Base-by-base conservation (phyloP, 108 stramenopile species). In the Discostella pseudostelligera region DNA sequence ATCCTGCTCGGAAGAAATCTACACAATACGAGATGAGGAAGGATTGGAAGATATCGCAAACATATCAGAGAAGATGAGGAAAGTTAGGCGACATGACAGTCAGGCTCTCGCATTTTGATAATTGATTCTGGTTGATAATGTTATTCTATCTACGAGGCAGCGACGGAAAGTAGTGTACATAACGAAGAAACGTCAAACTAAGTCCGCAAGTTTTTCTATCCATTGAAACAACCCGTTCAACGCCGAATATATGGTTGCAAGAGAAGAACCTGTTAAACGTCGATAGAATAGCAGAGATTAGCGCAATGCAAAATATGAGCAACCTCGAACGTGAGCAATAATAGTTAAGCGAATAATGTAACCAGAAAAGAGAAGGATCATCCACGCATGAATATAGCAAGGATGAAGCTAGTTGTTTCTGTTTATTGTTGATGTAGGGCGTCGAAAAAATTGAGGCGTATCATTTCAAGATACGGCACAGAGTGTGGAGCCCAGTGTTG, bases 371-470 rank as follows among this genome's bases (percentile, higher is more conserved):
- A 20, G 14, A 64, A 51, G 35, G 1, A 47, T 21, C 51, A 54
- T 65, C 51, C 14, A 40, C 39, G 51, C 50, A 62, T 24, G 36
- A 47, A 14, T 6, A 17, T 19, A 50, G 46, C 50, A 65, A 19
- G 12, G 51, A 37, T 36, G 39, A 53, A 25, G 39, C 64, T 54
- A 39, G 64, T 32, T 37, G 51, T 51, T 48, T 32, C 20, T 26
- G 51, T 40, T 48, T 36, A 39, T 13, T 26, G n/a, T 65, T 65
- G 22, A 14, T 73, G 37, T 73, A 29, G 72, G 72, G 72, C 28
- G 37, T 51, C 63, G 56, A 48, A 73, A 73, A 73, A 73, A 73
- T 65, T 73, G 63, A 39, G 47, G 19, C 63, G 51, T 59, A 59
- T 62, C 70, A 73, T 59, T 56, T 37, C 35, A 32, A 16, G 43